Evolutionary conservation across 2,329 filamentous ascomycete species (phyloP).

Genomic region (Cytospora mali): DNA sequence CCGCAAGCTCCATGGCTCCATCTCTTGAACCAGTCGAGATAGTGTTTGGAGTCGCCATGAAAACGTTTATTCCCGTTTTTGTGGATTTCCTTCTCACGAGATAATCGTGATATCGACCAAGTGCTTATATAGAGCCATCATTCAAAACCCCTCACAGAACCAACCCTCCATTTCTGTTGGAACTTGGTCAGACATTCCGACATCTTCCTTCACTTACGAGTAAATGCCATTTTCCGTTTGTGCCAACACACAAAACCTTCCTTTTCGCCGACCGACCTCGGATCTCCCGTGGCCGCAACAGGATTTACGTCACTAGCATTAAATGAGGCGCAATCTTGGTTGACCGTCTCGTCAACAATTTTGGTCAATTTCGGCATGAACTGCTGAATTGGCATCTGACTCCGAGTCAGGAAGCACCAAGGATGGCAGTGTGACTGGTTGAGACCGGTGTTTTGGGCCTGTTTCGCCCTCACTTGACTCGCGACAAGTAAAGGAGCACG

Average conservation of each 20-base stretch:
- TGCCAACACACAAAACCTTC: conserved; percentile 10
- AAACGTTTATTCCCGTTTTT: conserved; percentile 1
- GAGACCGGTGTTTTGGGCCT: conserved; percentile 22
- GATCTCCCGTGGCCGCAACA: conserved; percentile 5
- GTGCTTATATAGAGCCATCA: not conserved
- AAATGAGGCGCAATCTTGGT: conserved; percentile 7
- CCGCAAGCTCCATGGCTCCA: conserved; percentile 26
- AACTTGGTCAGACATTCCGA: not conserved
- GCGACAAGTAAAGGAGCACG: not conserved
- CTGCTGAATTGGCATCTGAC: conserved; percentile 14
- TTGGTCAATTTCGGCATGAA: conserved; percentile 25
- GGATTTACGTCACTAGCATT: conserved; percentile 21
- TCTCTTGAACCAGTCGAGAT: not conserved
- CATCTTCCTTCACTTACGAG: not conserved
- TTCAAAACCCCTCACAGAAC: not conserved
- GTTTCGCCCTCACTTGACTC: conserved; percentile 27
- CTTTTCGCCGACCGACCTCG: conserved; percentile 16
- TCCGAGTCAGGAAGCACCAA: conserved; percentile 24
- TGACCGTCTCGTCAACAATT: conserved; percentile 14
- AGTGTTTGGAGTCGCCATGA: not conserved
- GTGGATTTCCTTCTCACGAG: not conserved
- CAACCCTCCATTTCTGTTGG: not conserved
- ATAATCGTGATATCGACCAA: not conserved
- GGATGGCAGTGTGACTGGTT: conserved; percentile 13
- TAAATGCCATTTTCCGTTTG: not conserved